Percentiles rank a stretch among this genome's conserved stretches.
Conservation (phyloP, 345 rosid species). For the Nephelium lappaceum region DNA sequence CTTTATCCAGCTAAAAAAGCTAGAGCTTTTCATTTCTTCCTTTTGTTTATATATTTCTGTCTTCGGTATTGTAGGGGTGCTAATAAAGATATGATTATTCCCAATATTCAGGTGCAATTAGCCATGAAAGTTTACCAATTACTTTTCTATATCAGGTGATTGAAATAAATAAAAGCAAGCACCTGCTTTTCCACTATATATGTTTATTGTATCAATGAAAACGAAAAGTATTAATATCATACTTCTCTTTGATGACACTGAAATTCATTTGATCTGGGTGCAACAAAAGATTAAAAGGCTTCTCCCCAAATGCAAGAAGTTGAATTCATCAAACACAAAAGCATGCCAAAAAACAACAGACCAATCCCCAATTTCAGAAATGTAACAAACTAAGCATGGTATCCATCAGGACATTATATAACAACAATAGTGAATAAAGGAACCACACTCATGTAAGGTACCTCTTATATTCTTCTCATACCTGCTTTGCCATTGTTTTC, state of each 20-base stretch:
- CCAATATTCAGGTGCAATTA: neutral
- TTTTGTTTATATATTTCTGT: too few relatives aligned
- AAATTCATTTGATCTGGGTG: neutral
- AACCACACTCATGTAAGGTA: neutral
- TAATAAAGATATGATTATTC: neutral
- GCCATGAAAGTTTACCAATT: neutral
- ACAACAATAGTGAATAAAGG: neutral
- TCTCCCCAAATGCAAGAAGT: neutral
- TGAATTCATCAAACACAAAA: neutral
- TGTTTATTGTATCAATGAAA: conserved; percentile 1
- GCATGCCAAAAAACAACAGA: conserved; percentile 5
- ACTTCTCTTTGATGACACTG: neutral
- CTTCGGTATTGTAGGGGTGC: neutral
- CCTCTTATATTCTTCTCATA: conserved; percentile 23
- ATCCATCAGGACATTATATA: conserved; percentile 1
- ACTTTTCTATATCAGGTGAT: neutral
- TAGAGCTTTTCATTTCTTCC: neutral
- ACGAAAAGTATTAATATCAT: neutral
- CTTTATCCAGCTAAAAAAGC: neutral
- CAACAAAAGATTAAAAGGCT: neutral
- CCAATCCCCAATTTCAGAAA: neutral
- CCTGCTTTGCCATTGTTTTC: conserved; percentile 58
- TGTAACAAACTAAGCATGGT: neutral
- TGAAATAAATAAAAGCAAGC: neutral
- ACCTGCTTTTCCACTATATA: neutral